Base-by-base conservation (phyloP, 2,329 filamentous ascomycete species). In the Penicillium freii region DNA sequence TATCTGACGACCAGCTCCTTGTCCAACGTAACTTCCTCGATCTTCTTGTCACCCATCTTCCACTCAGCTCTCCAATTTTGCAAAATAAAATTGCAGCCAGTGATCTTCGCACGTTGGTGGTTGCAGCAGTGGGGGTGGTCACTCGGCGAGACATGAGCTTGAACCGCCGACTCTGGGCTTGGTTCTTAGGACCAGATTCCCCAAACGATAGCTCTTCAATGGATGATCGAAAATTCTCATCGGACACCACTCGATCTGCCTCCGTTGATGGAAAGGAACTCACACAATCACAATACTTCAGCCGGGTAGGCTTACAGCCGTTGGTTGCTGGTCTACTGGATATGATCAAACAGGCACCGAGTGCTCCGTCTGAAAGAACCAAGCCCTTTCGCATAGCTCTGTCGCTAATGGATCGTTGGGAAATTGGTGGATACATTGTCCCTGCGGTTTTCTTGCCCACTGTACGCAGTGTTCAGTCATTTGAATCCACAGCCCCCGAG, bases 331-430 rank as follows among this genome's bases (percentile, higher is more conserved):
- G 91, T 21, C 80, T 97, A 11, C 78, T 95, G 17, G 83, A 84
- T 46, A 89, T 96, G 86, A 88, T 97, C 59, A 82, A 83, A 46
- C 77, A 81, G 19, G 75, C 80, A 42, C 78, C 79, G 43, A 72
- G 68, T 5, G 79, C 80, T 54, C 83, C 89, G 1, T 74, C 82
- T 0, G 91, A 95, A 68, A 83, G 87, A 71, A 91, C 92, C 21
- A 87, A 87, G 39, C 93, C 94, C 0, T 97, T 96, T 70, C 87
- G 92, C 56, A 91, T 97, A 61, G 95, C 92, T 68, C 82, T 97
- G 2, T 97, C 95, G 17, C 80, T 99, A 51, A 97, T 99, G 94
- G 94, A 99, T 75, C 87, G 92, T 57, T 97, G 92, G 92, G 94
- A 99, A 72, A 93, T 99, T 63, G 94, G 94, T 31, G 91, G 91